phyloP scores from a whole-genome alignment of 129 eudicot species.

The Calendula officinalis region DNA sequence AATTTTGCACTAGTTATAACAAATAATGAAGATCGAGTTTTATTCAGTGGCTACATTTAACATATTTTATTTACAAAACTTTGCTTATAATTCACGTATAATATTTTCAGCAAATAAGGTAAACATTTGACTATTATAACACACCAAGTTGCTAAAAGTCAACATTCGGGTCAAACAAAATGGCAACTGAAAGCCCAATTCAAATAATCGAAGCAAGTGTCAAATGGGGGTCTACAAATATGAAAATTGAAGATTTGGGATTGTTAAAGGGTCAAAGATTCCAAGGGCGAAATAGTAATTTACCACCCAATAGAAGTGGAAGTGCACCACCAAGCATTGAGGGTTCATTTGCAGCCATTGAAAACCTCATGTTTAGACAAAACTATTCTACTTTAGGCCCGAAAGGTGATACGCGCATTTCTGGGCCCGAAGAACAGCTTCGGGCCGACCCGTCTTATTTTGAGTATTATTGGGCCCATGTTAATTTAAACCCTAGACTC shows the following conservation, averaged over 20 bases:
- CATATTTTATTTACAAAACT: constrained; percentile 8
- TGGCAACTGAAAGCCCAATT: constrained; percentile 78
- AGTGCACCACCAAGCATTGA: constrained; percentile 90
- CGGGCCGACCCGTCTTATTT: constrained; percentile 45
- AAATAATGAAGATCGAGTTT: neutral
- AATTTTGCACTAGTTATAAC: neutral
- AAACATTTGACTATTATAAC: constrained; percentile 14
- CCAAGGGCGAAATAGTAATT: constrained; percentile 34
- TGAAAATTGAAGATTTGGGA: constrained; percentile 53
- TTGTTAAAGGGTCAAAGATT: constrained; percentile 44
- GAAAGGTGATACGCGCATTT: constrained; percentile 1
- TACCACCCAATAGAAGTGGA: constrained; percentile 56
- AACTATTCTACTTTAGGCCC: constrained; percentile 18
- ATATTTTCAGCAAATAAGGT: constrained; percentile 18
- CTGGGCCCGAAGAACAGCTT: constrained; percentile 39
- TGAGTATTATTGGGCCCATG: constrained; percentile 37
- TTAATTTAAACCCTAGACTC: constrained; percentile 37
- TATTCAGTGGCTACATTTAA: constrained; percentile 2
- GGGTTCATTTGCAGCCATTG: constrained; percentile 67
- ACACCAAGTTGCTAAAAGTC: constrained; percentile 9
- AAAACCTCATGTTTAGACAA: constrained; percentile 43
- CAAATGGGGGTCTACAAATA: constrained; percentile 48
- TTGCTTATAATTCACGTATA: neutral
- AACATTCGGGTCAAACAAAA: constrained; percentile 19
- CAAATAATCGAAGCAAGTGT: constrained; percentile 44